Conservation (phyloP, 2,329 filamentous ascomycete species). For the Colletotrichum tanaceti region DNA sequence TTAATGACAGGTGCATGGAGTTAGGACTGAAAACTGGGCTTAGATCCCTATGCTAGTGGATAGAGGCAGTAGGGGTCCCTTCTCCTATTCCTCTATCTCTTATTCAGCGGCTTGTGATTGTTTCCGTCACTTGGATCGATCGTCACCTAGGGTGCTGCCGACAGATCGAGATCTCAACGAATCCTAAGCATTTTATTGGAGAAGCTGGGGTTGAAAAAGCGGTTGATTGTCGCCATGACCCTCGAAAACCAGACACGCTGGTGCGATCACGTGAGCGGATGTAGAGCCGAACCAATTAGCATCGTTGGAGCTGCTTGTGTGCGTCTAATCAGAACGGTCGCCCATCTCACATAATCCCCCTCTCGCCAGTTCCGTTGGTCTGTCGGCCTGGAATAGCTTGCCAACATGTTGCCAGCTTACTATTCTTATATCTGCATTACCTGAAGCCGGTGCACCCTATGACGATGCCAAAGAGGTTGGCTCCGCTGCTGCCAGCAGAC, state of each 20-base stretch:
- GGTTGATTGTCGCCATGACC: conserved; percentile 1
- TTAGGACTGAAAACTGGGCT: too few relatives aligned
- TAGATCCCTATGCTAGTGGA: too few relatives aligned
- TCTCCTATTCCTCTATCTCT: neutral
- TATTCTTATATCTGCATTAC: too few relatives aligned
- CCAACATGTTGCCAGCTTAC: neutral
- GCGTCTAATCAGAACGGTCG: neutral
- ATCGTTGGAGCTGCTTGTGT: too few relatives aligned
- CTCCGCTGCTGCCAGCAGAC: conserved; percentile 28
- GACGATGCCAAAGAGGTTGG: conserved; percentile 25
- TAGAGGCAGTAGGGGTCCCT: too few relatives aligned
- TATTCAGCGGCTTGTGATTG: neutral
- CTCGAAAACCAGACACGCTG: neutral
- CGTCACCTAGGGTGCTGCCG: neutral
- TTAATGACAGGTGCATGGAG: too few relatives aligned
- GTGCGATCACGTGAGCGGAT: conserved; percentile 22
- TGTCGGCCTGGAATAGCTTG: neutral
- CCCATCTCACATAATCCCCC: neutral
- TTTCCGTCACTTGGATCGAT: neutral
- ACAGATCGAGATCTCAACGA: neutral
- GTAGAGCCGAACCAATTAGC: conserved; percentile 26
- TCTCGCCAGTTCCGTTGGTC: neutral
- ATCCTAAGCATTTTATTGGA: neutral
- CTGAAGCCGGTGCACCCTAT: neutral
- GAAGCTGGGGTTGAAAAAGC: neutral